Base-by-base conservation (phyloP, 2,329 filamentous ascomycete species). In the Cladosporium velox region DNA sequence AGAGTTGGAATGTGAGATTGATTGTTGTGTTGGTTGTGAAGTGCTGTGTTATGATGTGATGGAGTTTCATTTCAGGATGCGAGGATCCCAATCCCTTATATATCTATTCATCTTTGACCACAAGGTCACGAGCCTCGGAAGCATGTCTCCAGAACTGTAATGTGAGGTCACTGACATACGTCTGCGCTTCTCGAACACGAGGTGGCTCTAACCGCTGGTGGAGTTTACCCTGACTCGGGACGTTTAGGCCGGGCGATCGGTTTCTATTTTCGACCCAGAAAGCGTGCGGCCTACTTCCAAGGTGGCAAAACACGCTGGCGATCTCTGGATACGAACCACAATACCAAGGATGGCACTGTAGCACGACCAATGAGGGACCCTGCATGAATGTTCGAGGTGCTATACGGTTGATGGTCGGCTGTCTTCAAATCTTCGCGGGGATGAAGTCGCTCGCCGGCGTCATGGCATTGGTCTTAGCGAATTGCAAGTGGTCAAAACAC, bases 221-320 rank as follows among this genome's bases (percentile, higher is more conserved):
- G 34, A 58, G 21, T 58, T 58, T 34, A 35, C 30, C 55, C 35
- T 59, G 57, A 59, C 57, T 59, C 57, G 57, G 38, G 26, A 26
- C 26, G 32, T 32, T 30, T 32, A 44, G 38, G 14, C 24, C 15
- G 14, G 57, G 18, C 57, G 57, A 59, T 59, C 57, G 47, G 57
- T 41, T 59, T 59, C 57, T 59, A 59, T 59, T 59, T 55, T 55
- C 26, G 14, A 58, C 34, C 24, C 55, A 58, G n/a, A 15, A 58
- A 58, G 55, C 55, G 55, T 11, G 34, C 52, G 49, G 28, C 34
- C 55, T 58, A 58, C 55, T 58, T 58, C 28, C 21, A 41, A 24
- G 32, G 32, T 24, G 32, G 55, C 32, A 41, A 58, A 58, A 41
- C n/a, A 14, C 24, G 30, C 30, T 10, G 49, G 28, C 49, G 49